Base-by-base conservation (phyloP, 805 yeast species). In the Starmera amethionina region DNA sequence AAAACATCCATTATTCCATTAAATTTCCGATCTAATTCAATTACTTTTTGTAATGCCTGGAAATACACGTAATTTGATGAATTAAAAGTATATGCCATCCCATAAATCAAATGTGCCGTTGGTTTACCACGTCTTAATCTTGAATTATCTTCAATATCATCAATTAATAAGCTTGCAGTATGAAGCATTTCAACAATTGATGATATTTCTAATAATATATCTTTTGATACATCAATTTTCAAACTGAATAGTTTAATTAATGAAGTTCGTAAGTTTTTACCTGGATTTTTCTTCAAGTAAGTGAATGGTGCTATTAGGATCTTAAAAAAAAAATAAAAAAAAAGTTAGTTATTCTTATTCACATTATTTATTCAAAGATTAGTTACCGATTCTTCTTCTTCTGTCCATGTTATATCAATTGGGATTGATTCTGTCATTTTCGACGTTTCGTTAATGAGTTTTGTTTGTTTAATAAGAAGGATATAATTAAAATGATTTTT, bases 131-230 rank as follows among this genome's bases (percentile, higher is more conserved):
- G 59, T 47, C 97, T 67, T 35, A 77, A 62, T 16, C 60, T 62
- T 0, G 95, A 82, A 33, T 61, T 66, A 56, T 89, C 97, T 55
- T 89, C 97, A 25, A 89, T 82, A 52, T 89, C 97, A 58, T 89
- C 97, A 32, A 89, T 75, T 39, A 82, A 60, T 42, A 82, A 57
- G 10, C 87, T 78, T 0, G 88, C 75, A 5, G 75, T 69, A 56
- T 83, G 93, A 27, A 83, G 59, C 34, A 72, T 69, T 44, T 73
- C 77, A n/a, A 82, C 68, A 25, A 78, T 62, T 10, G 59, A 53
- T 29, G 70, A 64, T 10, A 83, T 64, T 31, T 56, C 54, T 1
- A 41, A 48, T 9, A 80, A 50, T 22, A 79, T 13, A 73, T 67
- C 9, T 60, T 59, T 3, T 81, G 69, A 45, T 79, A 53, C 36